Base-by-base conservation (phyloP, 495 filamentous ascomycete species). In the Oleoguttula mirabilis region DNA sequence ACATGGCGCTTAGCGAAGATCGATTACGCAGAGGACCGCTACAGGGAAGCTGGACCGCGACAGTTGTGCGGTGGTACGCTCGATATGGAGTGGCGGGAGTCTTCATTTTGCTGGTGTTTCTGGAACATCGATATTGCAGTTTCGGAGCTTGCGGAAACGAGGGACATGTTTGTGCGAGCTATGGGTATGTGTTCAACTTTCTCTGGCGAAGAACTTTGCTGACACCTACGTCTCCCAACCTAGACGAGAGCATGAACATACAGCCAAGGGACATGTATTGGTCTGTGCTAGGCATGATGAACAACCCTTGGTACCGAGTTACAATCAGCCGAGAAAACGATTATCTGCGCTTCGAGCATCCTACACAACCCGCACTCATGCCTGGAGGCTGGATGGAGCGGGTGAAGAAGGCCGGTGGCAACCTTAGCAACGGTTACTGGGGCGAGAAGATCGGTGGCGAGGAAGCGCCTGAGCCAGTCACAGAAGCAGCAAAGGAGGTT, bases 251-350 rank as follows among this genome's bases (percentile, higher is more conserved):
- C 22, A 76, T 96, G 75, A 82, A 78, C 52, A 66, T 85, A 0
- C 87, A 94, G 55, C 88, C 88, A 4, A 69, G 82, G 45, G 88
- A 96, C 52, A 93, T 94, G 82, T 96, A 96, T 61, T 96, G 88
- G 88, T 83, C 75, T 43, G 88, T 94, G 14, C 64, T 95, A 31
- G 88, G 88, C 0, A 96, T 96, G 88, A 96, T 96, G 88, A 94
- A 96, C 58, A 95, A 94, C 55, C 81, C 87, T 5, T 96, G 88
- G 88, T 96, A 79, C 59, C 69, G 88, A 12, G 70, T 96, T 4
- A 71, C 76, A 4, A 84, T 96, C 43, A 76, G 72, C 31, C 78
- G 79, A 43, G 82, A 93, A 48, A 71, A 65, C 0, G 67, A 76
- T 24, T 56, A 48, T 17, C 59, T 96, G 32, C 71, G 75, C 6